A percentile compares a stretch with the other conserved stretches of the same genome.
Conservation (phyloP, 2,329 filamentous ascomycete genomes). For the Aulographum hederae region DNA sequence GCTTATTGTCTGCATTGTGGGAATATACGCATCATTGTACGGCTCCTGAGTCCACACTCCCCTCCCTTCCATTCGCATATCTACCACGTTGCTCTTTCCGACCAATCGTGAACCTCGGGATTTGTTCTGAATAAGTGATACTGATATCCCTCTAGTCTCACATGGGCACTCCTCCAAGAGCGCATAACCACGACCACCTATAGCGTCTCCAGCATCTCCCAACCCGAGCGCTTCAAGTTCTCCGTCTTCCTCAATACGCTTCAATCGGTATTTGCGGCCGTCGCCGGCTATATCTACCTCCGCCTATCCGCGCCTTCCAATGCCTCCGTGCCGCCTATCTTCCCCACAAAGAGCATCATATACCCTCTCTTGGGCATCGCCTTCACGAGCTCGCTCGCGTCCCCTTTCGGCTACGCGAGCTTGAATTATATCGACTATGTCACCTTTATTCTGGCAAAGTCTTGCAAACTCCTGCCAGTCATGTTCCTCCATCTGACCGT, state of each 20-base stretch:
- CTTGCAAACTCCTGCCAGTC: slow-evolving; percentile 95
- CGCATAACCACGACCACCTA: slow-evolving; percentile 89
- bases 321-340: slow-evolving; percentile 33
- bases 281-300: slow-evolving; percentile 70
- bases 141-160: too few species aligned
- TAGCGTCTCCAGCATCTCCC: slow-evolving; percentile 30
- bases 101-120: too few species aligned
- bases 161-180: slow-evolving; percentile 93
- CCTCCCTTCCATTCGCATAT: too few species aligned
- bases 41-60: slow-evolving; percentile 6
- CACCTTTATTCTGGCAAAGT: slow-evolving; percentile 92
- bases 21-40: slow-evolving; percentile 95
- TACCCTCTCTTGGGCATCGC: slow-evolving; percentile 68
- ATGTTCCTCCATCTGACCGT: slow-evolving; percentile 92
- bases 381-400: slow-evolving; percentile 71
- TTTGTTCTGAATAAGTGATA: too few species aligned
- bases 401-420: slow-evolving; percentile 88
- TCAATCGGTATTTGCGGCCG: slow-evolving; percentile 74
- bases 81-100: too few species aligned
- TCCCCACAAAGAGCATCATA: slow-evolving; percentile 60
- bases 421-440: slow-evolving; percentile 94
- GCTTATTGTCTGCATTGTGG: slow-evolving; percentile 71
- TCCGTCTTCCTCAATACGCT: slow-evolving; percentile 93
- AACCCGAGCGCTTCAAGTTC: slow-evolving; percentile 67
- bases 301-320: slow-evolving; percentile 37